Percentiles rank a stretch among this genome's conserved stretches.
Conservation (phyloP, 164 flowering plant genomes). For the Vitis rupestris region DNA sequence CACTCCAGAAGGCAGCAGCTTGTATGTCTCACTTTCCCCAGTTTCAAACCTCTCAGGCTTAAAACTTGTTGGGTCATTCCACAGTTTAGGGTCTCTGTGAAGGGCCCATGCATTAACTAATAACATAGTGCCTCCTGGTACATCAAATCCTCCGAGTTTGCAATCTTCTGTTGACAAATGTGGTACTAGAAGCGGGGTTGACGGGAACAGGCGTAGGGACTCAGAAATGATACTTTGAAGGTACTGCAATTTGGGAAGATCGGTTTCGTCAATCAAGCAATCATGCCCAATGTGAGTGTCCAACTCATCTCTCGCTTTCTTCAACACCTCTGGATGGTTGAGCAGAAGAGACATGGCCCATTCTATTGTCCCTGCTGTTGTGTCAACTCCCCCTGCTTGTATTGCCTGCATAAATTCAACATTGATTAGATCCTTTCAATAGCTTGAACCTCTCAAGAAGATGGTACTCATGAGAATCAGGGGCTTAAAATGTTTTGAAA, state of each 20-base stretch:
- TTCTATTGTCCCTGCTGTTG: slow-evolving; percentile 21
- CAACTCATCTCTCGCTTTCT: slow-evolving; percentile 20
- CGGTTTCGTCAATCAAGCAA: slow-evolving; percentile 12
- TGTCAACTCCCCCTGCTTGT: slow-evolving; percentile 20
- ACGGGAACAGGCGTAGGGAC: slow-evolving; percentile 16
- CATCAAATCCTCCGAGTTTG: slow-evolving; percentile 14
- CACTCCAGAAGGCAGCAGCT: slow-evolving; percentile 19
- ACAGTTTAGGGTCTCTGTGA: slow-evolving; percentile 19
- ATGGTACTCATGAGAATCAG: too few species aligned
- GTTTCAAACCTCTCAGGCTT: slow-evolving; percentile 26
- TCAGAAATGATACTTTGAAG: slow-evolving; percentile 22
- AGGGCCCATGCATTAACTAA: slow-evolving; percentile 28
- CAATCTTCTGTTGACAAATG: slow-evolving; percentile 19
- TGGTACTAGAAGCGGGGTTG: slow-evolving; percentile 18
- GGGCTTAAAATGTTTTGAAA: too few species aligned
- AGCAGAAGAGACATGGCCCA: slow-evolving; percentile 27
- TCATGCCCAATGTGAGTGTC: slow-evolving; percentile 18
- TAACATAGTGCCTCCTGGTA: slow-evolving; percentile 19
- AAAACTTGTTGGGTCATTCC: slow-evolving; percentile 23
- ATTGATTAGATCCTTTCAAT: too few species aligned
- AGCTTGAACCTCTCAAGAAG: too few species aligned
- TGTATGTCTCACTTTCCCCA: neutral
- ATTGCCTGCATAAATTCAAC: neutral
- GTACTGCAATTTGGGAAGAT: slow-evolving; percentile 13
- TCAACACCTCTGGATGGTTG: slow-evolving; percentile 16